These are phyloP conservation scores for Hippophae tibetana DNA, from an alignment of 306 rosid genomes.

Conservation along the genomic window DNA sequence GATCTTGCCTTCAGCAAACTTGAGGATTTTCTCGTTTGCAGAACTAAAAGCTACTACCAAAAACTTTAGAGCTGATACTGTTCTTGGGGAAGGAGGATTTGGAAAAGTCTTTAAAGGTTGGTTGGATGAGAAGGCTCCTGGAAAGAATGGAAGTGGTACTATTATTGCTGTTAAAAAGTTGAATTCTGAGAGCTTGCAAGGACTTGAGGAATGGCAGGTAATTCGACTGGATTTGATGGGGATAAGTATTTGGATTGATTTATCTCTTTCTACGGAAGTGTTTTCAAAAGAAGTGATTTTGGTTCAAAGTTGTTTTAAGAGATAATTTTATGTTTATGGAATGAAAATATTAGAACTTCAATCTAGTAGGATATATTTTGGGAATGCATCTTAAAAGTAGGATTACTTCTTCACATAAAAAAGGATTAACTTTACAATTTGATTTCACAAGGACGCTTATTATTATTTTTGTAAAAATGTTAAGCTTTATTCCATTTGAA, in stretches of 20 bases:
- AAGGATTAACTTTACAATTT: too few species aligned
- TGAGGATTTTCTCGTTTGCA: slow-evolving; percentile 58
- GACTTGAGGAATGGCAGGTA: slow-evolving; percentile 90
- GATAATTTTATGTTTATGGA: too few species aligned
- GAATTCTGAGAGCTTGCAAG: slow-evolving; percentile 85
- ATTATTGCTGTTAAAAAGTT: slow-evolving; percentile 83
- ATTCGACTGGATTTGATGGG: slow-evolving; percentile 12
- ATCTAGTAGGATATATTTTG: too few species aligned
- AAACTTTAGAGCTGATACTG: slow-evolving; percentile 63
- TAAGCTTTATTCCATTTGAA: too few species aligned
- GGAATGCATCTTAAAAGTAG: too few species aligned
- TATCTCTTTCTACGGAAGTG: too few species aligned
- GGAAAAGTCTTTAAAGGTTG: slow-evolving; percentile 87
- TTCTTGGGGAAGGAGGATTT: slow-evolving; percentile 95
- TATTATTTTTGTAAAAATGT: too few species aligned
- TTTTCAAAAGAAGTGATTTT: too few species aligned
- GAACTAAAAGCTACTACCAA: slow-evolving; percentile 69
- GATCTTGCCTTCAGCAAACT: slow-evolving; percentile 60
- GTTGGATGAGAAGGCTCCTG: slow-evolving; percentile 59
- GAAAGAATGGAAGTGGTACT: slow-evolving; percentile 42
- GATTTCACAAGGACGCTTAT: too few species aligned
- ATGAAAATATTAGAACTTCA: too few species aligned
- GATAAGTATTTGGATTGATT: neutral
- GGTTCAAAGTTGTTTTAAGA: too few species aligned
- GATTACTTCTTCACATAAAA: too few species aligned